Conservation (phyloP, 1,284 basidiomycete genomes). For the Leccinum fuscescens region DNA sequence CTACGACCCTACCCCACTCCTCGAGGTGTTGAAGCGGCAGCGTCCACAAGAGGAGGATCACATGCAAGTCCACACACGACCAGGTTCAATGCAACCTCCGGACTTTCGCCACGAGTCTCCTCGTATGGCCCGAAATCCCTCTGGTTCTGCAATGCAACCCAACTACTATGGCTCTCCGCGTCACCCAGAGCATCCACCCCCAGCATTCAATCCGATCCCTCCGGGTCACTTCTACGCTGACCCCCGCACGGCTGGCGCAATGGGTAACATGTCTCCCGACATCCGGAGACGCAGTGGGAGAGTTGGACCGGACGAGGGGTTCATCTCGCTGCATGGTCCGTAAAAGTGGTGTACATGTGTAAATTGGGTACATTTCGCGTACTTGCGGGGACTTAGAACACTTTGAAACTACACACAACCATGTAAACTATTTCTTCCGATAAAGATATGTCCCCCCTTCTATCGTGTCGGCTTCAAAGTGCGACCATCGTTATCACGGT, state of each 20-base stretch:
- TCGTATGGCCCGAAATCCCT: slow-evolving; percentile 30
- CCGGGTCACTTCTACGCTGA: slow-evolving; percentile 38
- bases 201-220: slow-evolving; percentile 32
- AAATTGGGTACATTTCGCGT: background rate
- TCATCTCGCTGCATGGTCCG: slow-evolving; percentile 34
- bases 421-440: background rate
- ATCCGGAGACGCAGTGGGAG: slow-evolving; percentile 35
- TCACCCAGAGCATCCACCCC: slow-evolving; percentile 33
- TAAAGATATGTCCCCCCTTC: background rate
- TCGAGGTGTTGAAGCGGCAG: slow-evolving; percentile 40
- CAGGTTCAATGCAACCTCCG: slow-evolving; percentile 32
- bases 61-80: slow-evolving; percentile 22
- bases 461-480: background rate
- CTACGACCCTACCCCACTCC: slow-evolving; percentile 48
- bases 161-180: slow-evolving; percentile 37
- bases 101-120: slow-evolving; percentile 34
- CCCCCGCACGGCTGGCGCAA: slow-evolving; percentile 28
- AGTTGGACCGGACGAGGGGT: slow-evolving; percentile 34
- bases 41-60: slow-evolving; percentile 32
- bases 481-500: background rate
- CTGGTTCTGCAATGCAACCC: slow-evolving; percentile 29
- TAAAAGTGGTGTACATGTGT: slow-evolving; percentile 17
- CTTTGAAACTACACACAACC: slow-evolving; percentile 2
- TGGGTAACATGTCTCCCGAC: slow-evolving; percentile 39
- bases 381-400: background rate